Base-by-base conservation (phyloP, 1,139 yeast genomes). In the Yarrowia galli region DNA sequence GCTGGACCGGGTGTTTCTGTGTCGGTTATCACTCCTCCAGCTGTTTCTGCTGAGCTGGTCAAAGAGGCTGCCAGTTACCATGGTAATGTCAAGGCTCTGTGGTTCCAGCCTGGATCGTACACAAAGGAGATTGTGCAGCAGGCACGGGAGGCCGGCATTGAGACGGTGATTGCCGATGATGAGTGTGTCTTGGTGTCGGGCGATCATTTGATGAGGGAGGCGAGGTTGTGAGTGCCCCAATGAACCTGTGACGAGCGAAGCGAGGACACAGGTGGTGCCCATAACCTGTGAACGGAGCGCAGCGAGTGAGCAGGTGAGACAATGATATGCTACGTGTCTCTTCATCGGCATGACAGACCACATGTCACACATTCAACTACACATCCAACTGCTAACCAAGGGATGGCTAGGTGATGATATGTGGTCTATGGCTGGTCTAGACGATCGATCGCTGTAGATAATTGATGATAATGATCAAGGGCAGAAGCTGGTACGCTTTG, bases 81-180 rank as follows among this genome's bases (percentile, higher is more conserved):
- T 15, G 68, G 48, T 63, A 70, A 78, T 0, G 79, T 91, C 36
- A 84, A 84, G 71, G 87, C 89, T 0, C 79, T 89, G 36, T 91
- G 97, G 97, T 87, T 89, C 71, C 97, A 91, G 75, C 96, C 96
- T 0, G 96, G 96, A 0, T 84, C 91, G 43, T 89, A 84, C 71
- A 87, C 89, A 72, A 76, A 77, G 10, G 81, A 79, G n/a, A 88
- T 87, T 3, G 76, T 89, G 63, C 80, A 81, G 0, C 74, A 76
- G 10, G 86, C 86, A 0, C 74, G 77, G 48, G 74, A 73, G 9
- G 73, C 77, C 16, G 73, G 72, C 1, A 73, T 78, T 2, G 77
- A 76, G 10, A 77, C 76, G 2, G 82, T 83, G 1, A 83, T 89
- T 36, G 83, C 83, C 45, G 83, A 86, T 73, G 92, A 87, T 46